Base-by-base conservation (phyloP, 192 early-diverging fungal genomes). In the Linnemannia hyalina region DNA sequence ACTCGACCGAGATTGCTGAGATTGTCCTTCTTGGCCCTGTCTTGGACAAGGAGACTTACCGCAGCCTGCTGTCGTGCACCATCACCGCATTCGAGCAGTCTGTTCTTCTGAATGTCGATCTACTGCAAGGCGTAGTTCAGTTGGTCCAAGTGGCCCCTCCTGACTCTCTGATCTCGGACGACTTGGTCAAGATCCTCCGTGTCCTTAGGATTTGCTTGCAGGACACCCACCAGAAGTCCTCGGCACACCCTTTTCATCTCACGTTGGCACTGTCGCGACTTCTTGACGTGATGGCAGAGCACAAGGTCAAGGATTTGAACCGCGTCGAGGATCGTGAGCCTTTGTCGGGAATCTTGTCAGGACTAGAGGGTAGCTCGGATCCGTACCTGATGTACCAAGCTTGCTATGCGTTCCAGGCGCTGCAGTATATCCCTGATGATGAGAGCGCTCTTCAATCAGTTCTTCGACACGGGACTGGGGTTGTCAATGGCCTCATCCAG, bases 381-480 rank as follows among this genome's bases (percentile, higher is more conserved):
- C 44, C 71, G 4, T 47, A 73, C 23, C 40, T 73, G 42, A 44
- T 73, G 71, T 73, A 47, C 71, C 71, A 47, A 13, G 71, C 46
- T 20, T 40, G 41, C 26, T 73, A 73, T 26, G 44, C 71, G 0
- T 73, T 29, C 40, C 71, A 73, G n/a, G 71, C 71, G 7, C 40
- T 73, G 42, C 23, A 73, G 46, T 73, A 47, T 47, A 46, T 73
- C 0, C 46, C 46, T 26, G 71, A 73, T 44, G 44, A 73, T 36
- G 71, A 73, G 26, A 41, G 22, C 3, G 23, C 46, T 0, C n/a
- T 18, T 10, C 38, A 73, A 6, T 46, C 71, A 5, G 29, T 44
- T 0, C 22, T 47, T 26, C 40, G 71, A 6, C 71, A 32, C 46
- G 23, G 46, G 23, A 10, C 41, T 1, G 29, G 15, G 6, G 42